These are phyloP conservation scores for Candida incommunis DNA, from an alignment of 805 yeast genomes.

Conservation along the genomic window DNA sequence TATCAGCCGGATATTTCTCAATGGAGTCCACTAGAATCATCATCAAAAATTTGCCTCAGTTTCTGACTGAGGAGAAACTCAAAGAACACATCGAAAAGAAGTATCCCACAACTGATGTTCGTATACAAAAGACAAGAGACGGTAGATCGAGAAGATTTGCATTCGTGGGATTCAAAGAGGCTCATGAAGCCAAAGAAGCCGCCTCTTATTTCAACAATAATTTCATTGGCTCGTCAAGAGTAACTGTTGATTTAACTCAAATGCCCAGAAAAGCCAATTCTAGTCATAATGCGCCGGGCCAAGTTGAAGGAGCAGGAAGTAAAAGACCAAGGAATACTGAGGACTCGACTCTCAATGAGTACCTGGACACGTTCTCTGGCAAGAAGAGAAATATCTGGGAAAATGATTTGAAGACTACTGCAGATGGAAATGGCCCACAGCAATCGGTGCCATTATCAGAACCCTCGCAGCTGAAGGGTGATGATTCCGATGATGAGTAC, in stretches of 20 bases:
- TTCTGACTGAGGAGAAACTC: slow-evolving; percentile 60
- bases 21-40: slow-evolving; percentile 79
- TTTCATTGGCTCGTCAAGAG: slow-evolving; percentile 68
- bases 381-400: not conserved
- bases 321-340: slow-evolving; percentile 9
- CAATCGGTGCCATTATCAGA: not conserved
- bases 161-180: slow-evolving; percentile 72
- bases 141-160: slow-evolving; percentile 92
- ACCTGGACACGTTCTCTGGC: slow-evolving; percentile 35
- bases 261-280: slow-evolving; percentile 18
- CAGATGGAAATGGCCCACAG: not conserved
- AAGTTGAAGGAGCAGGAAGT: slow-evolving; percentile 19
- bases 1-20: no score
- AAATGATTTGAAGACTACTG: not conserved
- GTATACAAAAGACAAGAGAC: slow-evolving; percentile 60
- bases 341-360: slow-evolving; percentile 51
- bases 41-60: slow-evolving; percentile 77
- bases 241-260: slow-evolving; percentile 61
- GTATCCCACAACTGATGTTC: slow-evolving; percentile 76
- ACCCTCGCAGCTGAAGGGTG: not conserved
- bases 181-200: slow-evolving; percentile 63
- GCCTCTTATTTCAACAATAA: slow-evolving; percentile 62
- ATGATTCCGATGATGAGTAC: slow-evolving; percentile 24
- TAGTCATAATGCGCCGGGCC: slow-evolving; percentile 28
- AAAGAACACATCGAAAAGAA: slow-evolving; percentile 43